Percentiles rank a stretch among this genome's conserved stretches.
Evolutionary conservation across 2,329 filamentous ascomycete genomes (phyloP).

Genomic region (Xylaria sp.): DNA sequence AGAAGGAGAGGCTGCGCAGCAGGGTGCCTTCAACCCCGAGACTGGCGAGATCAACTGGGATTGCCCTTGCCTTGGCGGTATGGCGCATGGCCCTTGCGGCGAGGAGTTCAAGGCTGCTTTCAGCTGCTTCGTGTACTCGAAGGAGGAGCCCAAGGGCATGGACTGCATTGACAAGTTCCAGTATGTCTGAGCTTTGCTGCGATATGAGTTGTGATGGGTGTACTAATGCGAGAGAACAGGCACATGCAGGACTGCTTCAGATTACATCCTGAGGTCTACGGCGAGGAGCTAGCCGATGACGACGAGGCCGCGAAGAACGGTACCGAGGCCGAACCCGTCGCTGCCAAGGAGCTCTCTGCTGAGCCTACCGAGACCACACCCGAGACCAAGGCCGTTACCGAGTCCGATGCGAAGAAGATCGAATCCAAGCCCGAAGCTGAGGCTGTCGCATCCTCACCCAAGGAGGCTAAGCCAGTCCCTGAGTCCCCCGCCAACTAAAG

Average conservation of each 20-base stretch:
- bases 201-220: constrained; percentile 28
- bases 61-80: constrained; percentile 92
- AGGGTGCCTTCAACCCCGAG: constrained; percentile 96
- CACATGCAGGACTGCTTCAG: constrained; percentile 98
- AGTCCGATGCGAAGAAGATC: constrained; percentile 10
- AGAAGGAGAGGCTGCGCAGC: constrained; percentile 75
- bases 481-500: constrained; percentile 3
- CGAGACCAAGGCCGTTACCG: constrained; percentile 7
- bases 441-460: background rate
- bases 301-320: constrained; percentile 34
- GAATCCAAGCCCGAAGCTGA: constrained; percentile 4
- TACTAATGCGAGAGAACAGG: constrained; percentile 43
- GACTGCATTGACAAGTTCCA: constrained; percentile 98
- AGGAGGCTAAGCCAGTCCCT: background rate
- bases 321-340: constrained; percentile 27
- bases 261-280: constrained; percentile 87
- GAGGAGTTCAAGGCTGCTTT: constrained; percentile 94
- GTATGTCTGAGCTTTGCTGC: constrained; percentile 46
- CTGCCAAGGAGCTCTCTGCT: constrained; percentile 20
- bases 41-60: constrained; percentile 99
- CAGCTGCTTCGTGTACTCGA: constrained; percentile 96
- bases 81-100: constrained; percentile 93
- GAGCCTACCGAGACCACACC: constrained; percentile 20
- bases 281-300: constrained; percentile 77
- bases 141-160: constrained; percentile 93